Conservation (phyloP, 2,329 filamentous ascomycete genomes). For the Penicillium sumatraense region DNA sequence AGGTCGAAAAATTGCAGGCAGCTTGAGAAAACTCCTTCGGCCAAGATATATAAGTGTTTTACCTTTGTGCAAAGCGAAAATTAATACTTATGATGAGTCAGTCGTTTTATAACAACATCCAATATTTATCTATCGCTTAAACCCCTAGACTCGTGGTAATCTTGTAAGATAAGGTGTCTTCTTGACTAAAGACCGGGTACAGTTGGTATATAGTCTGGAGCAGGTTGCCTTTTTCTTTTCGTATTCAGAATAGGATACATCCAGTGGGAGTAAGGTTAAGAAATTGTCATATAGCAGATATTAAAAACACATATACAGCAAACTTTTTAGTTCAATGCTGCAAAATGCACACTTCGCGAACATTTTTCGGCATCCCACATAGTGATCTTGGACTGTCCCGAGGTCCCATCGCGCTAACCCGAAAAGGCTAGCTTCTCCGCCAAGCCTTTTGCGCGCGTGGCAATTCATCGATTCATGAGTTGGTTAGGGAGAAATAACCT, state of each 20-base stretch:
- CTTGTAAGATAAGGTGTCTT: not conserved
- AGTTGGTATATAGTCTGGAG: conserved; percentile 3
- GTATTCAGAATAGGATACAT: not conserved
- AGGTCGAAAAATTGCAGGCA: conserved; percentile 4
- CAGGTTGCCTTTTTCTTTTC: not conserved
- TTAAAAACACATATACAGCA: not conserved
- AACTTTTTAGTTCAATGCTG: too few species aligned
- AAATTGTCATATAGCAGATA: not conserved
- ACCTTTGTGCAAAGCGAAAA: not conserved
- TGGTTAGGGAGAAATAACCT: too few species aligned
- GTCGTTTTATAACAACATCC: too few species aligned
- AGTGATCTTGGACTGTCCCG: not conserved
- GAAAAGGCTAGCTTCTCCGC: conserved; percentile 4
- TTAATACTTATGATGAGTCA: not conserved
- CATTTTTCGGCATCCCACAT: conserved; percentile 1
- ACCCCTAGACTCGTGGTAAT: conserved; percentile 1
- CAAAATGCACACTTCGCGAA: too few species aligned
- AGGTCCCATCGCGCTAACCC: not conserved
- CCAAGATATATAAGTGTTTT: not conserved
- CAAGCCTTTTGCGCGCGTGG: conserved; percentile 4
- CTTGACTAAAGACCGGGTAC: conserved; percentile 1
- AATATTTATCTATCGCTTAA: not conserved
- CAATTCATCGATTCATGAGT: too few species aligned
- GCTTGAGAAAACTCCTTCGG: conserved; percentile 4
- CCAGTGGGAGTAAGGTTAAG: not conserved